Evolutionary conservation across 257 asterid genomes (phyloP).

Genomic region (Ophiorrhiza pumila): DNA sequence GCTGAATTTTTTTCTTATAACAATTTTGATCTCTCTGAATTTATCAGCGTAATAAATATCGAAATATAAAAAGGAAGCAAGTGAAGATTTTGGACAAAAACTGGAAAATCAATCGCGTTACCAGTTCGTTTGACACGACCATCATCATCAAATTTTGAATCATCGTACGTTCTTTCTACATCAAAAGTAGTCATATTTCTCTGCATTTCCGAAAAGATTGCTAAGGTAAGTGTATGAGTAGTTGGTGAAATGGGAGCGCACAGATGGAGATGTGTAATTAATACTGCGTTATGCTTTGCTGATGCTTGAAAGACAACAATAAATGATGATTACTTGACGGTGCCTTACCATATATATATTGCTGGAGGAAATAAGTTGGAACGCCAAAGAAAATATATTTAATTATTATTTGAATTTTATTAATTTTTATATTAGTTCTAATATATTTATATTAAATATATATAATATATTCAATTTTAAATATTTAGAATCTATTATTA

Average conservation of each 20-base stretch:
- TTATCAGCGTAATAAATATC: neutral
- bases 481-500: too few relatives aligned
- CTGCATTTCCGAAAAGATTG: conserved; percentile 19
- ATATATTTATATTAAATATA: too few relatives aligned
- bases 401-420: too few relatives aligned
- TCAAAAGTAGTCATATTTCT: conserved; percentile 11
- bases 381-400: too few relatives aligned
- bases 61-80: neutral
- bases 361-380: too few relatives aligned
- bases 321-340: neutral
- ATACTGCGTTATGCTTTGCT: neutral
- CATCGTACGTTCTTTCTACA: conserved; percentile 23
- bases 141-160: conserved; percentile 33
- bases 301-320: neutral
- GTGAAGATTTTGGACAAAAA: too few relatives aligned
- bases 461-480: too few relatives aligned
- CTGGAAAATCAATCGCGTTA: neutral
- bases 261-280: neutral
- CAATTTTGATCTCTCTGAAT: too few relatives aligned
- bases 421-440: too few relatives aligned
- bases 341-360: too few relatives aligned
- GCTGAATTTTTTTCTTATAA: too few relatives aligned
- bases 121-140: conserved; percentile 41
- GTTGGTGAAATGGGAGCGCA: neutral
- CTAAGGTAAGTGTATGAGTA: too few relatives aligned